phyloP scores from a whole-genome alignment of 139 green algal species.

The Dunaliella primolecta region DNA sequence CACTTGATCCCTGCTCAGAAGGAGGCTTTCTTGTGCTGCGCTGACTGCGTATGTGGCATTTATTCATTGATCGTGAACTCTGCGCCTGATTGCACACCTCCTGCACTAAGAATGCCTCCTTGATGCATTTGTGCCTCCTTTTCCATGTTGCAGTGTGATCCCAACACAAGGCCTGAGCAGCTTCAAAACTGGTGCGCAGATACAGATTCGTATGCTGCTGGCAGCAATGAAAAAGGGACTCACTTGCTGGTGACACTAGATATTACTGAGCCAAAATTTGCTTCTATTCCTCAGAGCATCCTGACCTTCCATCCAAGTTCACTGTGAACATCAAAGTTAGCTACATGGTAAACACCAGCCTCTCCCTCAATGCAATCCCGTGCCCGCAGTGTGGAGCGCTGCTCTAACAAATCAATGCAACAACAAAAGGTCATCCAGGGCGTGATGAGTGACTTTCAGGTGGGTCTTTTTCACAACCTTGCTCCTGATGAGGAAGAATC shows the following conservation, averaged over 20 bases:
- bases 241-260: background rate
- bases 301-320: background rate
- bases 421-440: background rate
- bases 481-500: too few species aligned
- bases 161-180: background rate
- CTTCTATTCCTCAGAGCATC: background rate
- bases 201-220: background rate
- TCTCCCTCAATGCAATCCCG: background rate
- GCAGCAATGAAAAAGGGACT: too few species aligned
- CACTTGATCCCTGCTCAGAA: background rate
- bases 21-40: background rate
- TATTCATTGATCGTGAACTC: too few species aligned
- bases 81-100: too few species aligned
- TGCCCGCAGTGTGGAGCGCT: background rate
- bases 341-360: background rate
- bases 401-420: background rate
- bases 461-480: too few species aligned
- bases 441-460: background rate
- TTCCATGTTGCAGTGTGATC: too few species aligned
- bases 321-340: background rate
- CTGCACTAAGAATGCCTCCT: too few species aligned
- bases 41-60: too few species aligned
- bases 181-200: background rate
- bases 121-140: too few species aligned
- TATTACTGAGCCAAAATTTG: background rate